Conservation (phyloP, 2,329 filamentous ascomycete genomes). For the Sporothrix brunneoviolacea region DNA sequence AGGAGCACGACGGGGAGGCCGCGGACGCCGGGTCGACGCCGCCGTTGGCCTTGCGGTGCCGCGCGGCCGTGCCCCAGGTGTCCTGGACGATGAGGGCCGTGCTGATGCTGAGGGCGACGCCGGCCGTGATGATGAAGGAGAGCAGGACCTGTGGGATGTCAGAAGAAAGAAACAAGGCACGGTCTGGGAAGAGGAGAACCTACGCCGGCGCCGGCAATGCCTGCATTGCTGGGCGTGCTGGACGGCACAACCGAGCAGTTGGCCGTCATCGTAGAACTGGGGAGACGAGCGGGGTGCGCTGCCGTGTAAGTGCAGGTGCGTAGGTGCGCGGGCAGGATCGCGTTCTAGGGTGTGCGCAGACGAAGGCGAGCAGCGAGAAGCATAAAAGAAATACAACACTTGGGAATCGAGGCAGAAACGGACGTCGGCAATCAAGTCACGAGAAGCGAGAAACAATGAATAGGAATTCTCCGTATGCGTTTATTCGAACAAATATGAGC, state of each 20-base stretch:
- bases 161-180: not conserved
- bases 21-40: not conserved
- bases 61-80: constrained; percentile 23
- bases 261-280: constrained; percentile 13
- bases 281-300: not conserved
- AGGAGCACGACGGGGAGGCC: not conserved
- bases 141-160: constrained; percentile 44
- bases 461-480: no score
- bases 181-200: constrained; percentile 19
- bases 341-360: not conserved
- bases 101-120: constrained; percentile 48
- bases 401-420: no score
- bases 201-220: constrained; percentile 52
- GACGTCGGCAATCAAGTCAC: no score
- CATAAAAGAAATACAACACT: not conserved
- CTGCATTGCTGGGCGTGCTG: constrained; percentile 43
- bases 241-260: constrained; percentile 40
- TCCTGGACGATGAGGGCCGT: constrained; percentile 52
- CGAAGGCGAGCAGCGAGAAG: not conserved
- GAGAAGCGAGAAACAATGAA: no score
- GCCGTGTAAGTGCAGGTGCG: not conserved
- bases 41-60: constrained; percentile 26
- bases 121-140: constrained; percentile 60
- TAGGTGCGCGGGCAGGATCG: no score
- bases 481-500: no score